phyloP scores from a whole-genome alignment of 768 basidiomycete species.

The Candolleomyces aberdarensis region DNA sequence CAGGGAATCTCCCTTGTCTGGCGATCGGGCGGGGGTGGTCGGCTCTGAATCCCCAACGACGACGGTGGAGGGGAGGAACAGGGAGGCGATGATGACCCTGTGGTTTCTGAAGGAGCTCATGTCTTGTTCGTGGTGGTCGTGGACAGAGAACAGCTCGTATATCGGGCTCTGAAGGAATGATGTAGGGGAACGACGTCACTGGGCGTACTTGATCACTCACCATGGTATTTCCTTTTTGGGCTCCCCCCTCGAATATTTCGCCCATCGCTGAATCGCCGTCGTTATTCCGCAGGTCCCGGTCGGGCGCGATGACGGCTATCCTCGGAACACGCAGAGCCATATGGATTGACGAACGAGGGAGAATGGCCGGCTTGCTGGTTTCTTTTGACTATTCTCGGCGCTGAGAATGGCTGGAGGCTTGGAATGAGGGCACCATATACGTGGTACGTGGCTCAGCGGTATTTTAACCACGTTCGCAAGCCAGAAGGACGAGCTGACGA shows the following conservation, averaged over 20 bases:
- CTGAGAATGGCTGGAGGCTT: no score
- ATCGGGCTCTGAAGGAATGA: slow-evolving; percentile 5
- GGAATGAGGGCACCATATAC: no score
- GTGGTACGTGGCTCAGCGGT: no score
- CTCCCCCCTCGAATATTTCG: neutral
- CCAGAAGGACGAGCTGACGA: no score
- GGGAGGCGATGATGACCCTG: slow-evolving; percentile 76
- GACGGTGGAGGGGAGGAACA: slow-evolving; percentile 77
- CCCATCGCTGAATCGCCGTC: slow-evolving; percentile 4
- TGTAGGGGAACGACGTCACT: slow-evolving; percentile 5
- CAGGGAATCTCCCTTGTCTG: slow-evolving; percentile 10
- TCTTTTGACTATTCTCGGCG: no score
- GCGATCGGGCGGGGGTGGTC: slow-evolving; percentile 42
- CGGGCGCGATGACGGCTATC: slow-evolving; percentile 6
- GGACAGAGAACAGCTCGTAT: neutral
- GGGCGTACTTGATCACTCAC: neutral
- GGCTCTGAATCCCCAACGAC: slow-evolving; percentile 57
- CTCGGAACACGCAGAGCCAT: slow-evolving; percentile 8
- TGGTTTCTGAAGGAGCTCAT: slow-evolving; percentile 76
- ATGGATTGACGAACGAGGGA: neutral
- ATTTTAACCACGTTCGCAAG: no score
- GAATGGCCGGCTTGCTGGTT: no score
- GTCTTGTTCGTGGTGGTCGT: slow-evolving; percentile 2
- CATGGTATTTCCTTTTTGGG: slow-evolving; percentile 3
- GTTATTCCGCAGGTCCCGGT: slow-evolving; percentile 3